Evolutionary conservation across 768 basidiomycete genomes (phyloP).

Genomic region (Brasilioporus rufonigricans): DNA sequence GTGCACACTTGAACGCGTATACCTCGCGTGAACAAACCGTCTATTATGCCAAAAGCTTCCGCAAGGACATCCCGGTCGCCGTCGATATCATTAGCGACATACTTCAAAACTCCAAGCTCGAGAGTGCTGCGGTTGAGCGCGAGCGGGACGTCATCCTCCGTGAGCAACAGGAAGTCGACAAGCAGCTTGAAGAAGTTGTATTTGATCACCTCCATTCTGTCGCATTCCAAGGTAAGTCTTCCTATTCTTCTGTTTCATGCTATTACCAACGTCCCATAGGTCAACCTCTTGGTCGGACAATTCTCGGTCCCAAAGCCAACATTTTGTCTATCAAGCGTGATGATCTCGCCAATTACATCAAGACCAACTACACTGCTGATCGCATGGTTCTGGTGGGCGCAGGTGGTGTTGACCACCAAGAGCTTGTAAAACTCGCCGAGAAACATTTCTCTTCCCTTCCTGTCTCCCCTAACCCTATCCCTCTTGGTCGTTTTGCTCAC

Average conservation of each 20-base stretch:
- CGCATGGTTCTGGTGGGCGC: conserved; percentile 98
- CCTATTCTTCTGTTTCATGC: conserved; percentile 1
- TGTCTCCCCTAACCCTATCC: conserved; percentile 82
- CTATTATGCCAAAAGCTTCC: conserved; percentile 98
- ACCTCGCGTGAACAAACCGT: conserved; percentile 99
- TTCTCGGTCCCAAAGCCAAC: conserved; percentile 94
- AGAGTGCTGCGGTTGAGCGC: conserved; percentile 81
- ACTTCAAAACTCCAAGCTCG: conserved; percentile 94
- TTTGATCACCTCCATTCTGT: conserved; percentile 97
- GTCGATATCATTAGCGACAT: conserved; percentile 99
- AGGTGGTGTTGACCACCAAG: conserved; percentile 89
- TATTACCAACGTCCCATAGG: conserved; percentile 42
- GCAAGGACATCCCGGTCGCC: conserved; percentile 85
- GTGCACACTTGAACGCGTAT: conserved; percentile 96
- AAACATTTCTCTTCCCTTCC: conserved; percentile 90
- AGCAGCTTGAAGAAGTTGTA: conserved; percentile 97
- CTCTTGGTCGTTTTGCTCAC: conserved; percentile 78
- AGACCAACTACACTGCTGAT: conserved; percentile 97
- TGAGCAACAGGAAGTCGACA: conserved; percentile 99
- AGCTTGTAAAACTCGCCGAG: conserved; percentile 93
- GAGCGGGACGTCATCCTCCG: conserved; percentile 96
- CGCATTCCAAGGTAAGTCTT: conserved; percentile 81
- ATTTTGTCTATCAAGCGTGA: conserved; percentile 93
- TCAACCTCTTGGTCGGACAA: conserved; percentile 94
- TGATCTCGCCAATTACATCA: conserved; percentile 88